Evolutionary conservation across 2,329 filamentous ascomycete species (phyloP).

Genomic region (Calonectria naviculata): DNA sequence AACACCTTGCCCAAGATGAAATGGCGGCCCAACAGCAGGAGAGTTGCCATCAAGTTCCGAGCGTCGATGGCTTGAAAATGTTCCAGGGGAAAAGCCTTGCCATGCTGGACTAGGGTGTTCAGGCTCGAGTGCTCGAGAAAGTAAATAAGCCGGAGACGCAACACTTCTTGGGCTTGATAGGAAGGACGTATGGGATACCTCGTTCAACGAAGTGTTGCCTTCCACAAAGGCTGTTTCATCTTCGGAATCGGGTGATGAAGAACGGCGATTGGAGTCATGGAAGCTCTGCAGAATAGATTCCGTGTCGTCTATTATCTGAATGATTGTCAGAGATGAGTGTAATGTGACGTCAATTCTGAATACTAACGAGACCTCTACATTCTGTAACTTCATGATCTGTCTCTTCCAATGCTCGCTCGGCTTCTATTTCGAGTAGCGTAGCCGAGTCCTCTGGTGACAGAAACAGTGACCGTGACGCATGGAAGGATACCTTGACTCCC

Average conservation of each 20-base stretch:
- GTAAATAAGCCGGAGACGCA: constrained; percentile 22
- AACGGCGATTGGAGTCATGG: background rate
- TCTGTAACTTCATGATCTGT: background rate
- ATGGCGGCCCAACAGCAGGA: background rate
- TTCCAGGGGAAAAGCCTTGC: background rate
- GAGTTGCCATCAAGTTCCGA: background rate
- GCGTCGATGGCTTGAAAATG: background rate
- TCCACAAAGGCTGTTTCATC: background rate
- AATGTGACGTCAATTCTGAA: rapidly evolving
- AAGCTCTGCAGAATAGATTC: background rate
- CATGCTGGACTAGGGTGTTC: background rate
- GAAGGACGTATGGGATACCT: background rate
- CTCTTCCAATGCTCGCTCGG: background rate
- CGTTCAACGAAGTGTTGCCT: constrained; percentile 18
- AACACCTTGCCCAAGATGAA: background rate
- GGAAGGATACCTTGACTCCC: constrained; percentile 12
- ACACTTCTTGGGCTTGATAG: background rate
- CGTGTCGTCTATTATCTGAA: constrained; percentile 5
- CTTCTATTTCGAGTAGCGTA: background rate
- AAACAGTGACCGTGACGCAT: background rate
- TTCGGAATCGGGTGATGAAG: background rate
- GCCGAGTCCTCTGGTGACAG: background rate
- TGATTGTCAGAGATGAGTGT: background rate
- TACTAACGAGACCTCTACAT: background rate
- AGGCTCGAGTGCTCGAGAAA: background rate